phyloP scores from a whole-genome alignment of 2,329 filamentous ascomycete species.

The Paraphoma chrysanthemicola region DNA sequence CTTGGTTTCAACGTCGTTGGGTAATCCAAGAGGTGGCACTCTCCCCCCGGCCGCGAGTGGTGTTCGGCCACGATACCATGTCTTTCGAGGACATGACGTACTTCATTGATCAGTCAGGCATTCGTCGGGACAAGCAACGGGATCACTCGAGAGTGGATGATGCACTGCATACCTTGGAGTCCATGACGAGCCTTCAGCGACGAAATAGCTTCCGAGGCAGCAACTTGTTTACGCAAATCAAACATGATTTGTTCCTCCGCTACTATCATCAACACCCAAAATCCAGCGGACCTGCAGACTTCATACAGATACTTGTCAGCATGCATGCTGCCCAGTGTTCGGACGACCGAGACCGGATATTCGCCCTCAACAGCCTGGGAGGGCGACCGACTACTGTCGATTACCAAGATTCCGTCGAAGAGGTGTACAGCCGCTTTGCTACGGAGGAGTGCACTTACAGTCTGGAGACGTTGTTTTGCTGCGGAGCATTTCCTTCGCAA shows the following conservation, averaged over 20 bases:
- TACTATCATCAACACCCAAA: constrained; percentile 4
- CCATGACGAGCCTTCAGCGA: constrained; percentile 4
- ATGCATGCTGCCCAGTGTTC: constrained; percentile 2
- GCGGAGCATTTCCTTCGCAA: constrained; percentile 3
- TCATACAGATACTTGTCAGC: constrained; percentile 3
- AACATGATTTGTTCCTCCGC: not conserved
- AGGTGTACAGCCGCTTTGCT: not conserved
- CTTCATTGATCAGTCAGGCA: constrained; percentile 1
- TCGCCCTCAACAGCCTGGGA: not conserved
- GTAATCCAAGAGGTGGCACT: constrained; percentile 6
- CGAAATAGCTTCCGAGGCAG: constrained; percentile 1
- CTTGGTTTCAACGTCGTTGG: constrained; percentile 3
- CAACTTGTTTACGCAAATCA: not conserved
- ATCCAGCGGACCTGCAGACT: not conserved
- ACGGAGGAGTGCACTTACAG: constrained; percentile 1
- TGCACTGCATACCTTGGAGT: not conserved
- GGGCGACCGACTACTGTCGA: not conserved
- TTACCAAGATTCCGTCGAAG: constrained; percentile 1
- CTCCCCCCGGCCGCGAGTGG: not conserved
- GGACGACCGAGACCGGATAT: constrained; percentile 3
- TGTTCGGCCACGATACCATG: constrained; percentile 2
- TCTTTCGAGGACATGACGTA: constrained; percentile 4
- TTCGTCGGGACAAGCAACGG: not conserved
- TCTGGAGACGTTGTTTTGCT: constrained; percentile 2
- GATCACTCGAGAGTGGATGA: not conserved